Base-by-base conservation (phyloP, 1,139 yeast species). In the Geotrichum australiense region DNA sequence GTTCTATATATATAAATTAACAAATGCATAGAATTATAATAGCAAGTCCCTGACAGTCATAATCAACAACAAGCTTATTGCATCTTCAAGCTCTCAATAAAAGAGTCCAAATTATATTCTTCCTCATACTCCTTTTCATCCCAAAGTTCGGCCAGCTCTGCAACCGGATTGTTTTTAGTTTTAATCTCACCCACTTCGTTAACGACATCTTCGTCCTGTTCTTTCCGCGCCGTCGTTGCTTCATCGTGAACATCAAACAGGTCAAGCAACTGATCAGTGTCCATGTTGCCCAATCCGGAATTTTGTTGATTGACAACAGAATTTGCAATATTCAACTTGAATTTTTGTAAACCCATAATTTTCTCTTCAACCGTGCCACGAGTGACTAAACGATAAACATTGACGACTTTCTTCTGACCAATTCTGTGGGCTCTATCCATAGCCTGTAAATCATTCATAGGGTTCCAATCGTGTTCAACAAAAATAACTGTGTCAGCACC, bases 391-490 rank as follows among this genome's bases (percentile, higher is more conserved):
- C 97, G 72, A 58, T 89, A 89, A 14, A 93, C 98, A 61, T 87
- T 86, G 35, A 93, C 99, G 28, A 91, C 96, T 60, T 89, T 91
- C 68, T 87, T 87, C 64, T 93, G 99, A 3, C 99, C 99, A 52
- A 93, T 77, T 62, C 99, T 74, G 63, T 93, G 99, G 0, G 98
- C 98, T 57, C 99, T 74, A 61, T 93, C 99, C 99, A 93, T 93
- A 0, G 99, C 99, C 62, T 93, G 99, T 47, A 93, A 70, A 68
- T 93, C 99, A 58, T 87, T 91, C 99, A 93, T 93, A 19, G 99
- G 98, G 60, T 93, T 93, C 99, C 99, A 93, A 63, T 93, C 99
- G 58, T 93, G 99, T 58, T 93, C 99, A 29, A 93, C 94, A 65
- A 93, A 93, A 11, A 93, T 91, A 39, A 93, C 99, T 0, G 98